Conservation (phyloP, 176 grass and related monocot genomes). For the Poa pratensis region DNA sequence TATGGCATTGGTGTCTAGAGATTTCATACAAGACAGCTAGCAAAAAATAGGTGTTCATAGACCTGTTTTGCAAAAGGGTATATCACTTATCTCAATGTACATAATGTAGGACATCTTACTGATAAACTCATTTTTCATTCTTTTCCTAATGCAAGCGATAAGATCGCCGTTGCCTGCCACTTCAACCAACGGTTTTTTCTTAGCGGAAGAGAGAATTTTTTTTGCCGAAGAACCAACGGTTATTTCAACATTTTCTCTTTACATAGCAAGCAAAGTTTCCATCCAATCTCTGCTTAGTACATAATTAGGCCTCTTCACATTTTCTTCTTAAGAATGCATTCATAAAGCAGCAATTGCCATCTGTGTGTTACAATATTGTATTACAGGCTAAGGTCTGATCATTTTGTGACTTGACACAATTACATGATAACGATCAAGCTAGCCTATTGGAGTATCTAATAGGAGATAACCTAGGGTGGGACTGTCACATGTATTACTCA, state of each 20-base stretch:
- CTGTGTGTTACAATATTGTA: background rate
- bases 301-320: background rate
- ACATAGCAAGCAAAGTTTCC: background rate
- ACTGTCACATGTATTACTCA: background rate
- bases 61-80: background rate
- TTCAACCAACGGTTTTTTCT: background rate
- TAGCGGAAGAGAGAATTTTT: no score
- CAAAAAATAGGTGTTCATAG: background rate
- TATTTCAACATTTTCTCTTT: background rate
- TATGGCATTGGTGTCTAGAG: background rate
- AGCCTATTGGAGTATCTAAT: background rate
- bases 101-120: background rate
- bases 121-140: background rate
- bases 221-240: no score
- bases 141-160: background rate
- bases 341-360: background rate
- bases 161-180: background rate
- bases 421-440: background rate
- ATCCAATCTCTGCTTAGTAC: background rate
- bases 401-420: background rate
- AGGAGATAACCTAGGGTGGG: background rate
- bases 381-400: background rate
- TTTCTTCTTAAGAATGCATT: background rate
- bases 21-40: background rate
- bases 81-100: background rate